phyloP scores from a whole-genome alignment of 345 rosid species.

The Pistacia integerrima region DNA sequence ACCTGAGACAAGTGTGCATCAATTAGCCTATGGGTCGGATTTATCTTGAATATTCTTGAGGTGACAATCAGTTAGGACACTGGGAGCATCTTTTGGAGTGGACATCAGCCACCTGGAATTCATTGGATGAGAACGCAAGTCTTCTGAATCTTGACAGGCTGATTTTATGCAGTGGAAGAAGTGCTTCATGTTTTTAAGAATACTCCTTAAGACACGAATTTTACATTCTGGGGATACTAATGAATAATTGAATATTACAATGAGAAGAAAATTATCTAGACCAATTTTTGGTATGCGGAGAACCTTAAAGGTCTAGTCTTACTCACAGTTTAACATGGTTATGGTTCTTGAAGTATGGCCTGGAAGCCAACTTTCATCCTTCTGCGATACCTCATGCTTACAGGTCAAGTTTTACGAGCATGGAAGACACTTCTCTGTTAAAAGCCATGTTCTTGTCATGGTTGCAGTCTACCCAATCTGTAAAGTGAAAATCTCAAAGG shows the following conservation, averaged over 20 bases:
- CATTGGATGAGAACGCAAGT: slow-evolving; percentile 2
- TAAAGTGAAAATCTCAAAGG: too few species aligned
- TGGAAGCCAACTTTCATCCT: not conserved
- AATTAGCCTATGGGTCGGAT: too few species aligned
- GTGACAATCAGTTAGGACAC: not conserved
- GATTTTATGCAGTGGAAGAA: slow-evolving; percentile 1
- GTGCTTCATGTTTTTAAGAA: not conserved
- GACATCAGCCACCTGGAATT: not conserved
- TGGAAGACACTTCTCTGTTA: too few species aligned
- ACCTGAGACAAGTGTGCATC: not conserved
- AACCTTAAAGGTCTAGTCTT: slow-evolving; percentile 12
- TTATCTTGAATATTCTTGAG: not conserved
- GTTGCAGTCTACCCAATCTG: too few species aligned
- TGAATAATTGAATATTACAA: not conserved
- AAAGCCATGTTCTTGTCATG: too few species aligned
- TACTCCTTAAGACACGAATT: not conserved
- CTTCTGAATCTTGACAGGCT: not conserved
- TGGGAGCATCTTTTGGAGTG: not conserved
- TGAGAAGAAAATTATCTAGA: not conserved
- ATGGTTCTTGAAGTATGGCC: not conserved
- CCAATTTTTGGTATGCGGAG: slow-evolving; percentile 12
- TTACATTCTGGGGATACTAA: not conserved
- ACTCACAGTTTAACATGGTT: too few species aligned
- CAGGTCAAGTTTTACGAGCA: not conserved
- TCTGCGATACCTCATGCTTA: not conserved